Evolutionary conservation across 2,329 filamentous ascomycete genomes (phyloP).

Genomic region (Fusarium luffae): DNA sequence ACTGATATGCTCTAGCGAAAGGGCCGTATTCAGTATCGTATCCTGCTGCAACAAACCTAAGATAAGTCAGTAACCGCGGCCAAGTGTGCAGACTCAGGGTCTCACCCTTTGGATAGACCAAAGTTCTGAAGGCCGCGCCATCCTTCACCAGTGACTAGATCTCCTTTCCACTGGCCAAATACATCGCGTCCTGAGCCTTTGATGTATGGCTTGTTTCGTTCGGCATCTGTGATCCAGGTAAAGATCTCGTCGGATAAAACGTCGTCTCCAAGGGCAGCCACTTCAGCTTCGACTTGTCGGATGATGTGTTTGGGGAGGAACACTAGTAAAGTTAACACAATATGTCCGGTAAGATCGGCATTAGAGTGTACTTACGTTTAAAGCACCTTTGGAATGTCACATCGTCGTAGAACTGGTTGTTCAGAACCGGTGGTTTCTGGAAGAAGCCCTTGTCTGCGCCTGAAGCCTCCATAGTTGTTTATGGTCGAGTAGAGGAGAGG

Average conservation of each 20-base stretch:
- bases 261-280: slow-evolving; percentile 61
- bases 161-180: slow-evolving; percentile 69
- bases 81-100: neutral
- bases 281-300: slow-evolving; percentile 55
- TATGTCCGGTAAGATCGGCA: too few species aligned
- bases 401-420: slow-evolving; percentile 69
- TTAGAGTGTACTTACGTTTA: slow-evolving; percentile 54
- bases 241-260: slow-evolving; percentile 67
- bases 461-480: slow-evolving; percentile 55
- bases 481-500: neutral
- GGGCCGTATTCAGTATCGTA: slow-evolving; percentile 65
- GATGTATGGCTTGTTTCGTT: slow-evolving; percentile 71
- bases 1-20: slow-evolving; percentile 69
- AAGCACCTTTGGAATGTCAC: slow-evolving; percentile 63
- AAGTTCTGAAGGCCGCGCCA: slow-evolving; percentile 72
- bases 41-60: slow-evolving; percentile 66
- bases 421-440: slow-evolving; percentile 62
- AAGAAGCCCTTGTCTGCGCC: slow-evolving; percentile 65
- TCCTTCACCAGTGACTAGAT: slow-evolving; percentile 72
- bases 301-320: slow-evolving; percentile 59
- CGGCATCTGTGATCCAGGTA: slow-evolving; percentile 70
- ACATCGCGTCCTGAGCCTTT: slow-evolving; percentile 66
- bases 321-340: slow-evolving; percentile 50
- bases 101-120: slow-evolving; percentile 65
- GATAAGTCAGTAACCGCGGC: neutral